Conservation (phyloP, 148 eudicot genomes). For the Camellia lanceoleosa region DNA sequence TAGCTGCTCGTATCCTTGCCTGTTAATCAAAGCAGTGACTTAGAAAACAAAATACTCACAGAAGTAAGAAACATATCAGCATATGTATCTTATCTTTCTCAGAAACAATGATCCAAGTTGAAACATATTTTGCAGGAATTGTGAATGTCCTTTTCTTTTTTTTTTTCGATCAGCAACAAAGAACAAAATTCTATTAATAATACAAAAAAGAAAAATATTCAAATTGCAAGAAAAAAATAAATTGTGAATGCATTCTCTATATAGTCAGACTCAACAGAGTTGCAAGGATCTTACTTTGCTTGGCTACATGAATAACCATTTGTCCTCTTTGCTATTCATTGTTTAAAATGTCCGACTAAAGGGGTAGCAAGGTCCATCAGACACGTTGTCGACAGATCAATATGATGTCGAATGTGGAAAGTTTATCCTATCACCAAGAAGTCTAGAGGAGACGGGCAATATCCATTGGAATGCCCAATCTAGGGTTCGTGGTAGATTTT, state of each 20-base stretch:
- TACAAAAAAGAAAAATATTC: no score
- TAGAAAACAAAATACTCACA: background rate
- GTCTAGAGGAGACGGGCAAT: background rate
- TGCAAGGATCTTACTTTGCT: constrained; percentile 1
- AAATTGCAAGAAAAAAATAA: no score
- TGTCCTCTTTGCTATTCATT: background rate
- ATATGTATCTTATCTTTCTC: background rate
- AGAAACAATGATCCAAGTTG: background rate
- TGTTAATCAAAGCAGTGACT: constrained; percentile 31
- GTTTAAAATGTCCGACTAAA: background rate
- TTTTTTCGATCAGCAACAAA: no score
- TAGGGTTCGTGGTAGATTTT: background rate
- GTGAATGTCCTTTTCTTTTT: background rate
- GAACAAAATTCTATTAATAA: no score
- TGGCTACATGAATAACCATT: constrained; percentile 7
- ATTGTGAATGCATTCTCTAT: background rate
- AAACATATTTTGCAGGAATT: background rate
- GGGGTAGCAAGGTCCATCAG: no score
- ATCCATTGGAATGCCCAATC: background rate
- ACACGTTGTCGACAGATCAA: no score
- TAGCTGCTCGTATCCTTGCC: constrained; percentile 65
- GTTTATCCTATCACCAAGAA: background rate
- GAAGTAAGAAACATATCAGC: background rate
- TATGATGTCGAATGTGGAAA: no score
- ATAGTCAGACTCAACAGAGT: background rate